phyloP scores from a whole-genome alignment of 805 yeast genomes.

The Candida patagonica region DNA sequence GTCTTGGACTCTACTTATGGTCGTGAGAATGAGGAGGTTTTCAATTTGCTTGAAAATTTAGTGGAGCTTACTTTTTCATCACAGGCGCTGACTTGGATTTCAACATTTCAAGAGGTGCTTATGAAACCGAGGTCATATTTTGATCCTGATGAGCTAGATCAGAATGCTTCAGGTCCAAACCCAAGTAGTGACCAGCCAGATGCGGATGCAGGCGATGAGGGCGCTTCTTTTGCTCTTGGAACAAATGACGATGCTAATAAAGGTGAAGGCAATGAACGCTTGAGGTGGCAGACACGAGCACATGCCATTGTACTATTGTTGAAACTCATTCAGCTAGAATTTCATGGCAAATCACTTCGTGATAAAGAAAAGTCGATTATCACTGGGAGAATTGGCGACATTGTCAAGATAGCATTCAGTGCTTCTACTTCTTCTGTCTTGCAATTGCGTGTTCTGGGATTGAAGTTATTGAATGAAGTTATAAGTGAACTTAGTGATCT shows the following conservation, averaged over 20 bases:
- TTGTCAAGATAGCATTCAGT: constrained; percentile 69
- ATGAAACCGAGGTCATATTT: constrained; percentile 34
- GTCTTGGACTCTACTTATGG: constrained; percentile 39
- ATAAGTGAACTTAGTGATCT: constrained; percentile 51
- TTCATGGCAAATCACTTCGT: constrained; percentile 15
- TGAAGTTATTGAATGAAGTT: constrained; percentile 54
- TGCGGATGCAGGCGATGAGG: constrained; percentile 18
- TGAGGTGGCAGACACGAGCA: constrained; percentile 37
- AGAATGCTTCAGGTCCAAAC: no score
- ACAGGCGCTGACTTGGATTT: constrained; percentile 46
- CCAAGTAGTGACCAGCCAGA: constrained; percentile 47
- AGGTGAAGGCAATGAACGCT: constrained; percentile 21
- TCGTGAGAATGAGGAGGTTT: constrained; percentile 32
- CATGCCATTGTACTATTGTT: constrained; percentile 29
- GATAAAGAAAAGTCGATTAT: constrained; percentile 19
- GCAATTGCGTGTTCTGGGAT: constrained; percentile 53
- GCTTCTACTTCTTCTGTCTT: constrained; percentile 68
- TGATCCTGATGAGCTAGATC: constrained; percentile 32
- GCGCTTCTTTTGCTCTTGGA: constrained; percentile 6
- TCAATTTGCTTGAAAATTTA: constrained; percentile 49
- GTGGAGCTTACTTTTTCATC: constrained; percentile 39
- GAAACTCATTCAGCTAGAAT: constrained; percentile 18
- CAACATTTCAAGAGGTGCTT: constrained; percentile 38
- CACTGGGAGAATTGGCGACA: constrained; percentile 35
- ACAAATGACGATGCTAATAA: constrained; percentile 13